Base-by-base conservation (phyloP, 1,284 basidiomycete genomes). In the Xerocomus cyaneibrunnescens region DNA sequence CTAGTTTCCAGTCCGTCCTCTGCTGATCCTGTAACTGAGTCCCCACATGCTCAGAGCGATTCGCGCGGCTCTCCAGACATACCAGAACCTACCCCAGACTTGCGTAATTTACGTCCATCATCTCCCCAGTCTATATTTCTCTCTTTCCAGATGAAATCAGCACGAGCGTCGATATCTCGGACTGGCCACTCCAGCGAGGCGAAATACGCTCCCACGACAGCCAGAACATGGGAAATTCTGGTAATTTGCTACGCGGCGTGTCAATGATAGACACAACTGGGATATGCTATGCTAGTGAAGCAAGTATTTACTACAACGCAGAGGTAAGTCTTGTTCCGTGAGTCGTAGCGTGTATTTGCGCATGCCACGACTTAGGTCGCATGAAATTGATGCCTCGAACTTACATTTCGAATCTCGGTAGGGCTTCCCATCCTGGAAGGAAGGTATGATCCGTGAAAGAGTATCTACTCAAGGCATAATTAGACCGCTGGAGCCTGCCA, bases 401-500 rank as follows among this genome's bases (percentile, higher is more conserved):
- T 50, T 32, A 16, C 22, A 16, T 32, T 32, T 3, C 25, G 36
- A 21, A 42, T 43, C 16, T 51, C 6, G 36, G 13, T 50, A 77
- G 77, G 66, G 72, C 45, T 54, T 57, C 14, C 54, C 57, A 28
- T 68, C 64, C 14, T 76, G 77, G 74, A 68, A 70, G 37, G 73
- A 72, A 38, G 62, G 61, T 0, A 86, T 89, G 79, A 91, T 98
- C 54, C 82, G 95, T 30, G 94, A 98, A 70, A 83, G 96, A 12
- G 85, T 98, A 19, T 85, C 87, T 17, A 85, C 87, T 5, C 76
- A 78, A 21, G 96, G 96, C 7, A 71, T 83, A 7, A 77, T 92
- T 16, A 83, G 94, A 10, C 79, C 87, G 0, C 77, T 99, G 57
- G 94, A 98, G 64, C 76, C 84, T 0, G 78, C 80, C 53, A 68